Base-by-base conservation (phyloP, 1,284 basidiomycete species). In the Kalmanozyma brasiliensis region DNA sequence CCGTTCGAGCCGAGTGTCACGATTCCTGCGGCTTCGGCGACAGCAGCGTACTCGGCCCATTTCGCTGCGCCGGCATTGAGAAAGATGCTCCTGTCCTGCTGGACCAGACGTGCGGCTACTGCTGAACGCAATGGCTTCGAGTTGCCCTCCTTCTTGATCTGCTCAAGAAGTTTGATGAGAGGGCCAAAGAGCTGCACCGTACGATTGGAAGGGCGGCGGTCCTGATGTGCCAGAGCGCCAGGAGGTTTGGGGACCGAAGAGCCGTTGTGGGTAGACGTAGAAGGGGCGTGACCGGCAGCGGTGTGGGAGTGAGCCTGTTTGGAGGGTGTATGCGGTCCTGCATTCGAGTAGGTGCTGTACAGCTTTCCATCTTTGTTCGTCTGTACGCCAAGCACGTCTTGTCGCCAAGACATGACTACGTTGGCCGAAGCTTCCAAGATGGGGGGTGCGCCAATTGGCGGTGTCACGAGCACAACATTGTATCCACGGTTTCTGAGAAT, bases 351-450 rank as follows among this genome's bases (percentile, higher is more conserved):
- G 44, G 32, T 63, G 38, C 53, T 70, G 48, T 77, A 77, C 3
- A 53, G 57, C 23, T 66, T 67, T 14, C 76, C 76, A 16, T 62
- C 47, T 22, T 52, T 61, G 51, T 75, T 69, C 4, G 47, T 45
- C 30, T 72, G 56, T 8, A 78, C 45, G 14, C 73, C 73, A n/a
- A 78, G 65, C 6, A 78, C 77, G 33, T 78, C 77, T 37, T 76
- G 73, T n/a, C 77, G 53, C 77, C 77, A 78, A 3, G 70, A 56
- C 37, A 77, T 49, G 22, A 74, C 70, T n/a, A 59, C 41, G 36
- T 77, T 75, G 32, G 77, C 77, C 2, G 63, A 68, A 9, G 74
- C 74, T 47, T 78, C 67, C 11, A 78, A 66, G 35, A 77, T 78
- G 7, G 75, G 74, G 6, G 69, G 60, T 14, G 75, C 75, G 34